Evolutionary conservation across 1,284 basidiomycete genomes (phyloP), one percentile per base, ranked within the genome.

Genomic region (Ganoderma lingzhi): DNA sequence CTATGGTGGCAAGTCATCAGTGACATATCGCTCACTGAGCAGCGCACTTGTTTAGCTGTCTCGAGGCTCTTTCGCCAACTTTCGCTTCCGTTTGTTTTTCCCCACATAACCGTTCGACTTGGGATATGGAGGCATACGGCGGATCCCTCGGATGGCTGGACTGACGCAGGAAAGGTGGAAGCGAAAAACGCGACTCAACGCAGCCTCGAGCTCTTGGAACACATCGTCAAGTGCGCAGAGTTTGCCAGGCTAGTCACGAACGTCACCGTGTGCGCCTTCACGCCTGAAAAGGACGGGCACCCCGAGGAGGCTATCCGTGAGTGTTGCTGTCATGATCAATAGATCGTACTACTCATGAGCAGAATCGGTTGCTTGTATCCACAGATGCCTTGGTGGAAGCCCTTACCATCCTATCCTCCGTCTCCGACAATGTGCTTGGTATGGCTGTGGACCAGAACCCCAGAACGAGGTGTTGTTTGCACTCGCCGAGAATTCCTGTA

Each of bases 71-170:
- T 51, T 15, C 65, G 44, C 12, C 51, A 62, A 12, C 14, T 62
- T 35, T 23, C 65, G 0, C 10, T 62, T 0, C 32, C 51, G 1
- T 2, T 45, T 6, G 41, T 67, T 6, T 67, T 67, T 28, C 58
- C 65, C 19, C 48, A 56, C 30, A 32, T 67, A 51, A 58, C 30
- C 3, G n/a, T 67, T 6, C 32, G 41, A 23, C 48, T 67, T 23
- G 65, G 65, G 14, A n/a, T 0, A 32, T 23, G 56, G 19, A 39
- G 56, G 10, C 4, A 39, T 23, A 19, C 0, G 15, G 6, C 19
- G 9, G 35, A 59, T 10, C 56, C 9, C 17, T 10, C 6, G 17
- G 35, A 59, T 19, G 35, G 39, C 2, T 35, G 30, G 17, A n/a
- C 19, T 12, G 37, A 59, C 3, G 56, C 39, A 3, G 56, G 39